A percentile compares a stretch with the other conserved stretches of the same genome.
phyloP scores from a whole-genome alignment of 1,284 basidiomycete genomes.

The Ceratobasidium sp. region DNA sequence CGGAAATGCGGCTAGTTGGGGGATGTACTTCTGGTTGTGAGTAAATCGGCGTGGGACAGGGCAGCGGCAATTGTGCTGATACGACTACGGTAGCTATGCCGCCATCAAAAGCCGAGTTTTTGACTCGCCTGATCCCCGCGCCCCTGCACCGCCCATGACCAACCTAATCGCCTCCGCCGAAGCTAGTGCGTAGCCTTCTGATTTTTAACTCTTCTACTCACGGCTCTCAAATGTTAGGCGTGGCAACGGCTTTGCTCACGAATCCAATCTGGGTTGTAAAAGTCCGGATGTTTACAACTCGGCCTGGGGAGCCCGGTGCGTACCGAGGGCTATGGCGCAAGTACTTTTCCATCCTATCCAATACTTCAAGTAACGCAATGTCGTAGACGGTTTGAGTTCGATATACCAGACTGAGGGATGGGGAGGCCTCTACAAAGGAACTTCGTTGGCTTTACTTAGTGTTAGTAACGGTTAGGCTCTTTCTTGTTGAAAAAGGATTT shows the following conservation, averaged over 20 bases:
- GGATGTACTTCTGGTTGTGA: constrained; percentile 97
- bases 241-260: constrained; percentile 92
- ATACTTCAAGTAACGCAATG: constrained; percentile 10
- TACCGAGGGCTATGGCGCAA: constrained; percentile 86
- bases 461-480: constrained; percentile 82
- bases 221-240: constrained; percentile 66
- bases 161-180: constrained; percentile 93
- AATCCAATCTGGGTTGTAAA: constrained; percentile 99
- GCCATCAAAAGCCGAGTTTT: constrained; percentile 82
- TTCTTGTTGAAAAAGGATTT: background rate
- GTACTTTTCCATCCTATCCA: constrained; percentile 55
- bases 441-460: constrained; percentile 89
- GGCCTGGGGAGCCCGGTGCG: constrained; percentile 70
- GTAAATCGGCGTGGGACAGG: constrained; percentile 55
- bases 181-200: constrained; percentile 81
- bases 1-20: constrained; percentile 98
- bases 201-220: constrained; percentile 38
- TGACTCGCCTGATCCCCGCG: constrained; percentile 49
- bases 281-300: constrained; percentile 95
- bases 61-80: background rate
- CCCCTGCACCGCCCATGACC: constrained; percentile 76
- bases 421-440: constrained; percentile 88
- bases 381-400: constrained; percentile 79
- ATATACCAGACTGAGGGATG: constrained; percentile 83
- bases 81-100: constrained; percentile 79